phyloP scores from a whole-genome alignment of 306 rosid genomes.

The Quercus glauca region DNA sequence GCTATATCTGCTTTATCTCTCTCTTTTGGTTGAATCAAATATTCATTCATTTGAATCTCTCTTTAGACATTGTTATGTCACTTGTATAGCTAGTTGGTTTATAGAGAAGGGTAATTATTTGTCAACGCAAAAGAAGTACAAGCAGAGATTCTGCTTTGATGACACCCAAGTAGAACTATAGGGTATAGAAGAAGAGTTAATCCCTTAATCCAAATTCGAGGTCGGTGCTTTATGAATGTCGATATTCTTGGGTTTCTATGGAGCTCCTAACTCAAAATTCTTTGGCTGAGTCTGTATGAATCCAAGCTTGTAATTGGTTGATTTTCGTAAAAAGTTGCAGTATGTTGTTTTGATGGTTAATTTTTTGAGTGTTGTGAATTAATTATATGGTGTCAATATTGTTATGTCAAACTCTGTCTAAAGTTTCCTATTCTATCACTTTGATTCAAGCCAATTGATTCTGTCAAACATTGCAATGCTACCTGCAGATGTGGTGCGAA shows the following conservation, averaged over 20 bases:
- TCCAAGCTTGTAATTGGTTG: neutral
- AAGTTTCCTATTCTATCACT: neutral
- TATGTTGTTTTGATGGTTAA: slow-evolving; percentile 4
- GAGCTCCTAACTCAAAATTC: too few species aligned
- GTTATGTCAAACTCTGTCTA: too few species aligned
- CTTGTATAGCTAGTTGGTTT: neutral
- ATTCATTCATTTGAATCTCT: too few species aligned
- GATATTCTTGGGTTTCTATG: neutral
- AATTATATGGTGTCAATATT: neutral
- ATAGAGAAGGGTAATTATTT: neutral
- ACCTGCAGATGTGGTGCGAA: slow-evolving; percentile 69
- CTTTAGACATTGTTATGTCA: too few species aligned
- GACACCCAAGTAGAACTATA: neutral
- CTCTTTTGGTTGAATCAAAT: too few species aligned
- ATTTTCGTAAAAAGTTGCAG: neutral
- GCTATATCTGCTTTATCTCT: too few species aligned
- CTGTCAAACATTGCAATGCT: neutral
- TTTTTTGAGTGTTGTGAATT: slow-evolving; percentile 6
- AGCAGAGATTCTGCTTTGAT: neutral
- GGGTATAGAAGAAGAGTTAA: neutral
- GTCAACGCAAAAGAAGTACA: neutral
- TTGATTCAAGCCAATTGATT: slow-evolving; percentile 10
- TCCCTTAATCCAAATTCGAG: neutral
- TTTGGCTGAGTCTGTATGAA: neutral
- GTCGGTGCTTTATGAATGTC: neutral